Evolutionary conservation across 768 basidiomycete genomes (phyloP), one percentile per base, ranked within the genome.

Genomic region (Basidioascus undulatus): DNA sequence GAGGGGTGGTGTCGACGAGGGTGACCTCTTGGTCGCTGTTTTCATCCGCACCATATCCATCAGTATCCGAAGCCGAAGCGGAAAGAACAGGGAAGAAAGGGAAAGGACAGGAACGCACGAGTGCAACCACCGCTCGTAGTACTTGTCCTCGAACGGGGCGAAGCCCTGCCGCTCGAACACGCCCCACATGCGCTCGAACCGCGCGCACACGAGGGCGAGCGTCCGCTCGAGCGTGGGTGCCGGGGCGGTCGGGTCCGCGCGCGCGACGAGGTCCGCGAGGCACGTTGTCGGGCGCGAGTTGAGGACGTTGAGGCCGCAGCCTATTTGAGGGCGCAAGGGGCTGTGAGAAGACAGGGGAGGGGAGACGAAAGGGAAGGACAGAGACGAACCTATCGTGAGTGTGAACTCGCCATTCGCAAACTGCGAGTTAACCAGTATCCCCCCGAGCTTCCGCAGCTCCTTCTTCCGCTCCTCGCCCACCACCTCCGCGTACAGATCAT

Each of bases 401-500:
- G 80, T 71, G 24, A 76, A 76, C 19, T 66, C 65, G 0, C 71
- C 74, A 1, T 69, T 69, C n/a, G 63, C 61, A 46, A 86, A 84
- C 50, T 68, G 77, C 21, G 81, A 82, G 50, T 77, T 89, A 26
- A 98, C 81, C 19, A 96, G 60, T 15, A 94, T 74, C 0, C 92
- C 89, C 1, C 89, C 89, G 27, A 94, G 61, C 58, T 98, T 96
- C 57, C 68, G 54, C 55, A 5, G 52, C 49, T 9, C 47, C 49
- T 5, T 61, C 62, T 2, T 55, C 61, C 4, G 59, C 26, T 62
- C 70, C 31, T 65, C 62, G 52, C 43, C 53, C 49, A 12, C 49
- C 7, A 55, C 49, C 31, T 72, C 65, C 2, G 73, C 77, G 51
- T 94, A 94, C 4, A 98, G 62, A 50, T 96, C 92, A 52, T 96